phyloP scores from a whole-genome alignment of 768 basidiomycete species.

The Pisolithus marmoratus region DNA sequence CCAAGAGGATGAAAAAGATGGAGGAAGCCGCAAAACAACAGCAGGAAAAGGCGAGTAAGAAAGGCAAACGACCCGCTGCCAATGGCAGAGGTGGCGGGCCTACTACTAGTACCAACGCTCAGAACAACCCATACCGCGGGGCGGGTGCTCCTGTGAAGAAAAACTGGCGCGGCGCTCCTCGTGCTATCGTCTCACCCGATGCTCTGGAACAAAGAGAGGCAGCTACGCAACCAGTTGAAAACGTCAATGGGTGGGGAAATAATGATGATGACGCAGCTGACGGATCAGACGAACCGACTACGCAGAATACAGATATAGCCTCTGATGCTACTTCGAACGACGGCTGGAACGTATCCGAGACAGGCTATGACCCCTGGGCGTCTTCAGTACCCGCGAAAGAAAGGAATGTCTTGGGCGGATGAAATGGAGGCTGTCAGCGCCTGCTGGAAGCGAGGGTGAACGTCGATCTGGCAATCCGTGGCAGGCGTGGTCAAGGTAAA shows the following conservation, averaged over 20 bases:
- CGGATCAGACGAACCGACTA: constrained; percentile 1
- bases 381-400: constrained; percentile 4
- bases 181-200: constrained; percentile 21
- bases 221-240: constrained; percentile 1
- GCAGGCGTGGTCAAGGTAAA: too few relatives aligned
- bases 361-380: constrained; percentile 19
- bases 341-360: constrained; percentile 20
- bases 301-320: not conserved
- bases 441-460: not conserved
- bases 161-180: constrained; percentile 25
- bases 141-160: constrained; percentile 26
- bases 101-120: not conserved
- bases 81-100: constrained; percentile 2
- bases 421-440: constrained; percentile 17
- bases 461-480: too few relatives aligned
- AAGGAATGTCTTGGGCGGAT: constrained; percentile 14
- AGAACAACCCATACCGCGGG: constrained; percentile 19
- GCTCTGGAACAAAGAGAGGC: constrained; percentile 20
- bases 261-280: constrained; percentile 6
- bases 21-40: constrained; percentile 12
- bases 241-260: constrained; percentile 17
- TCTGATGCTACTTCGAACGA: constrained; percentile 12
- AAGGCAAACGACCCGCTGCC: constrained; percentile 4
- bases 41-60: constrained; percentile 17
- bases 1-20: constrained; percentile 11